Evolutionary conservation across 2,329 filamentous ascomycete species (phyloP).

Genomic region (Laburnicola sp.): DNA sequence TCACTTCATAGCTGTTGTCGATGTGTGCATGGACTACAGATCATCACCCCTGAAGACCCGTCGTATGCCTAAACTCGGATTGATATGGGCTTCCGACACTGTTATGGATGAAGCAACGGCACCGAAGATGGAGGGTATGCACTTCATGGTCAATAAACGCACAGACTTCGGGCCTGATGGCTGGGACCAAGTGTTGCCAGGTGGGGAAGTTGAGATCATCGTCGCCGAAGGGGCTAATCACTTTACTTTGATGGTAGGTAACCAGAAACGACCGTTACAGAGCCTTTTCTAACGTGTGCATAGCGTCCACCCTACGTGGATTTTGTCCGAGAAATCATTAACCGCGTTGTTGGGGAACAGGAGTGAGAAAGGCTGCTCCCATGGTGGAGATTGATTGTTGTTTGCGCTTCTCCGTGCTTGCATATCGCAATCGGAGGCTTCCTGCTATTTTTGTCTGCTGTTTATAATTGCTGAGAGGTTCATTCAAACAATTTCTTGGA

Average conservation of each 20-base stretch:
- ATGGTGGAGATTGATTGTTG: too few species aligned
- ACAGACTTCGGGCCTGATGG: conserved; percentile 53
- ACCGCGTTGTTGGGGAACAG: too few species aligned
- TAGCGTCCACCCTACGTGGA: too few species aligned
- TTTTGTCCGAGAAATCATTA: too few species aligned
- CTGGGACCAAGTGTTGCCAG: conserved; percentile 51
- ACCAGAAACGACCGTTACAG: not conserved
- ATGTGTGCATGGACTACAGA: conserved; percentile 51
- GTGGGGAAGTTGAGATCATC: conserved; percentile 37
- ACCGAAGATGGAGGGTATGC: conserved; percentile 50
- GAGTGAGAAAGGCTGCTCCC: too few species aligned
- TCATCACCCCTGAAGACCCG: conserved; percentile 21
- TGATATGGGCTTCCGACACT: conserved; percentile 55
- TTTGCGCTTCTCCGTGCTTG: too few species aligned
- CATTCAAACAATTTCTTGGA: too few species aligned
- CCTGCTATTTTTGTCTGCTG: too few species aligned
- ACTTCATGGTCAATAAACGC: conserved; percentile 53
- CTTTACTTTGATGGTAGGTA: conserved; percentile 45
- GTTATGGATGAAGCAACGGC: conserved; percentile 42
- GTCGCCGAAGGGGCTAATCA: conserved; percentile 43
- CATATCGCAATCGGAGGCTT: too few species aligned
- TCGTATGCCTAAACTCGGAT: conserved; percentile 45
- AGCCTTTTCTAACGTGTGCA: too few species aligned
- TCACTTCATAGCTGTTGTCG: conserved; percentile 57
- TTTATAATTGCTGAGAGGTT: too few species aligned